A percentile compares a stretch with the other conserved stretches of the same genome.
These are phyloP conservation scores for Penicillium sp. DNA, from an alignment of 2,329 filamentous ascomycete species.

Conservation along the genomic window DNA sequence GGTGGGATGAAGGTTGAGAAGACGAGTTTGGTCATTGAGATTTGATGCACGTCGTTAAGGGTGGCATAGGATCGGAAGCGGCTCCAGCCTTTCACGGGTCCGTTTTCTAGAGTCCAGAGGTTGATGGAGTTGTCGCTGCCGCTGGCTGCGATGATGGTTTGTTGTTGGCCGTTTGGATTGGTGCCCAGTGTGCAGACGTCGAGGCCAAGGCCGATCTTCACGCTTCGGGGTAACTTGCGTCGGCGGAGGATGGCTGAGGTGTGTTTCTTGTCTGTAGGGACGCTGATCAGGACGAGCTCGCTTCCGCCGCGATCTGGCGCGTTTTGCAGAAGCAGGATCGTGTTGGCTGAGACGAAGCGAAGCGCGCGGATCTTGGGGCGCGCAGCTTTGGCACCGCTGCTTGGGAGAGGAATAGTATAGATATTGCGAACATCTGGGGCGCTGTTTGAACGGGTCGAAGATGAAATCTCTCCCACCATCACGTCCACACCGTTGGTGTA, in stretches of 20 bases:
- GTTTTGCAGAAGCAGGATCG: constrained; percentile 62
- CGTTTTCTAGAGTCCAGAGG: constrained; percentile 76
- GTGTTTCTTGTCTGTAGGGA: constrained; percentile 19
- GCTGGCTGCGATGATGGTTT: constrained; percentile 80
- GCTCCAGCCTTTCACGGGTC: constrained; percentile 47
- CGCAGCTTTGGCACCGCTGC: constrained; percentile 32
- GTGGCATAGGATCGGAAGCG: constrained; percentile 56
- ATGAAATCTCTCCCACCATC: constrained; percentile 65
- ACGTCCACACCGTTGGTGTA: constrained; percentile 81
- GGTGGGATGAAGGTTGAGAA: constrained; percentile 60
- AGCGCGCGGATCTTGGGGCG: constrained; percentile 60
- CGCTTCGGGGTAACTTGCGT: constrained; percentile 66
- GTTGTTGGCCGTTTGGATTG: constrained; percentile 64
- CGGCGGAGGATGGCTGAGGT: constrained; percentile 53
- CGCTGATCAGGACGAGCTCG: constrained; percentile 57
- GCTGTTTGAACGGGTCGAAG: constrained; percentile 51
- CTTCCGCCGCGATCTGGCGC: constrained; percentile 58
- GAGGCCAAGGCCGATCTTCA: constrained; percentile 77
- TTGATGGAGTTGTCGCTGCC: constrained; percentile 79
- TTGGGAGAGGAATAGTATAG: constrained; percentile 47
- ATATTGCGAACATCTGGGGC: constrained; percentile 39
- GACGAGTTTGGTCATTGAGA: constrained; percentile 61
- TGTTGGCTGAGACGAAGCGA: constrained; percentile 59
- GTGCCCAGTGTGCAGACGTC: constrained; percentile 73
- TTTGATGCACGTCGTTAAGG: constrained; percentile 59